Evolutionary conservation across 108 stramenopile species (phyloP).

Genomic region (Aurantiochytrium sp.): DNA sequence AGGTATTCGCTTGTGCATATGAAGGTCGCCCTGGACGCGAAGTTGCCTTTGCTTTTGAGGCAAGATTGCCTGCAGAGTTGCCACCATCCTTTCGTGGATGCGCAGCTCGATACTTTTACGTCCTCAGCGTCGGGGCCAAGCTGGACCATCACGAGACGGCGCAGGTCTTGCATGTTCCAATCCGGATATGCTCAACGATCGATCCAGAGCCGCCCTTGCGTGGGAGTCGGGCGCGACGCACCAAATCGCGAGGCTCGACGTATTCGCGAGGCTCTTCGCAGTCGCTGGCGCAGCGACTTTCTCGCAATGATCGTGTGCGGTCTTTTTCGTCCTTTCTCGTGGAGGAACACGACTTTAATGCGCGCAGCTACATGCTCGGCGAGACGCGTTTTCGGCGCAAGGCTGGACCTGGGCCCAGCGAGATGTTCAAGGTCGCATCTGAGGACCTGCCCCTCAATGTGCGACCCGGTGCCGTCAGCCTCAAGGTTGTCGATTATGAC

Average conservation of each 20-base stretch:
- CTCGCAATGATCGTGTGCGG: background rate
- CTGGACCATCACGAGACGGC: background rate
- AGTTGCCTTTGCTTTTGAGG: background rate
- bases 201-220: background rate
- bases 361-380: background rate
- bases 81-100: background rate
- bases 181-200: constrained; percentile 9
- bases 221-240: too few relatives aligned
- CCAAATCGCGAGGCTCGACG: too few relatives aligned
- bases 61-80: background rate
- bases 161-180: background rate
- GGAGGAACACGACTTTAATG: background rate
- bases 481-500: background rate
- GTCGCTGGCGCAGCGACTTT: background rate
- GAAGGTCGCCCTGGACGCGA: background rate
- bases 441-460: background rate
- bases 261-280: background rate
- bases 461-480: background rate
- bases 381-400: background rate
- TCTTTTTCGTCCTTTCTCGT: background rate
- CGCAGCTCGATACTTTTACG: constrained; percentile 4
- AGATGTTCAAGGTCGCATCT: background rate
- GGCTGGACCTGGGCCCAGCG: background rate
- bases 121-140: background rate
- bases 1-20: background rate